phyloP scores from a whole-genome alignment of 2,329 filamentous ascomycete species.

The Colletotrichum cordylinicola region DNA sequence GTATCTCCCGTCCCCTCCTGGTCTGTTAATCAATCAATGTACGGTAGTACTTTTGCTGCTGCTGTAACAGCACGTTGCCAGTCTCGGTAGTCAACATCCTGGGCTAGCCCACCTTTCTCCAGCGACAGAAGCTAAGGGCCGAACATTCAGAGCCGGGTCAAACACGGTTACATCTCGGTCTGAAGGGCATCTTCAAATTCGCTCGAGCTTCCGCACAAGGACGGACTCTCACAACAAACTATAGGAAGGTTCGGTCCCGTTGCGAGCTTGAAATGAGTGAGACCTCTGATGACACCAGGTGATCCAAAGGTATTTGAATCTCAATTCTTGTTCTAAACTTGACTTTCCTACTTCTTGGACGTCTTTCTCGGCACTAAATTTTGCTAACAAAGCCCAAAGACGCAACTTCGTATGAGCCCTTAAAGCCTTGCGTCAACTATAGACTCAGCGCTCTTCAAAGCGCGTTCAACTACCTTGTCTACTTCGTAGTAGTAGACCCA shows the following conservation, averaged over 20 bases:
- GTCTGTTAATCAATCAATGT: too few species aligned
- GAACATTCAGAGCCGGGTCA: not conserved
- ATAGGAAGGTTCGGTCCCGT: not conserved
- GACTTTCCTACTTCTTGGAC: not conserved
- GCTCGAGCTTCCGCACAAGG: not conserved
- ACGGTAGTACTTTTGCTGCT: not conserved
- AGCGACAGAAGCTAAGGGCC: not conserved
- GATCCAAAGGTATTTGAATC: not conserved
- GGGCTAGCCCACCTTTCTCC: not conserved
- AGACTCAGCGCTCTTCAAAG: not conserved
- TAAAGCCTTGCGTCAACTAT: not conserved
- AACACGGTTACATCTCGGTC: not conserved
- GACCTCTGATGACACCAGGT: not conserved
- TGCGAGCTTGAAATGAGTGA: not conserved
- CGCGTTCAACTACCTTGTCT: not conserved
- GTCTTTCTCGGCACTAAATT: not conserved
- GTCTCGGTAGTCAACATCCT: not conserved
- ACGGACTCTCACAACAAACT: not conserved
- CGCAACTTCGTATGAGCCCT: not conserved
- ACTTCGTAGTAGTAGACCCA: not conserved
- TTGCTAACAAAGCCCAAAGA: not conserved
- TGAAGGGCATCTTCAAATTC: rapidly evolving
- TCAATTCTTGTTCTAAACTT: not conserved
- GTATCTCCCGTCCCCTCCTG: not conserved
- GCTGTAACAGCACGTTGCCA: not conserved